Evolutionary conservation across 2,329 filamentous ascomycete species (phyloP).

Genomic region (Cladobotryum protrusum): DNA sequence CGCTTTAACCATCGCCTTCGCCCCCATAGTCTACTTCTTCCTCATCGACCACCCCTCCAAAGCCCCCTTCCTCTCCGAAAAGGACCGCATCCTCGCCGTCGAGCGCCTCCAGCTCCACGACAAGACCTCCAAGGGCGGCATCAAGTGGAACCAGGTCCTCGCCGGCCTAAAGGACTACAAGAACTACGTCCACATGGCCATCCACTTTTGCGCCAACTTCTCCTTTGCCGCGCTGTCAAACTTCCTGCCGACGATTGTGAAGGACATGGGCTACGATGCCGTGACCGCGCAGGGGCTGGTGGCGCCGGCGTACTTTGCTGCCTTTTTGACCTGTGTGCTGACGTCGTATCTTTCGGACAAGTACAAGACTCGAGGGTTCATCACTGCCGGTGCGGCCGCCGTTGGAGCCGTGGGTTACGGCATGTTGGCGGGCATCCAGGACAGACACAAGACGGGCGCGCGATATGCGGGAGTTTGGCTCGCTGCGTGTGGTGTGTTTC

Average conservation of each 20-base stretch:
- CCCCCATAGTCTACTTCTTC: slow-evolving; percentile 48
- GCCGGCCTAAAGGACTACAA: slow-evolving; percentile 41
- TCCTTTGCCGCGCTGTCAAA: slow-evolving; percentile 43
- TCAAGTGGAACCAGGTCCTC: slow-evolving; percentile 42
- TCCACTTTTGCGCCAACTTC: slow-evolving; percentile 37
- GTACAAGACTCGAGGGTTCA: slow-evolving; percentile 55
- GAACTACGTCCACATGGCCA: slow-evolving; percentile 41
- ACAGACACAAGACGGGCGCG: slow-evolving; percentile 24
- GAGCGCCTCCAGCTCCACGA: slow-evolving; percentile 42
- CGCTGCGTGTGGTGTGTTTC: slow-evolving; percentile 47
- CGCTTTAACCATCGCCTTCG: slow-evolving; percentile 50
- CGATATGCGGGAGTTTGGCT: slow-evolving; percentile 44
- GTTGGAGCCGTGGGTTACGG: slow-evolving; percentile 58
- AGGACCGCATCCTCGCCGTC: slow-evolving; percentile 53
- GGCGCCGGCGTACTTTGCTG: slow-evolving; percentile 63
- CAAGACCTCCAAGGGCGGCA: slow-evolving; percentile 38
- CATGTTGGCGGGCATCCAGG: slow-evolving; percentile 51
- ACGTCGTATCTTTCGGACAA: slow-evolving; percentile 61
- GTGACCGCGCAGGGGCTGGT: slow-evolving; percentile 66
- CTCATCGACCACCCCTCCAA: slow-evolving; percentile 47
- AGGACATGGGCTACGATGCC: slow-evolving; percentile 60
- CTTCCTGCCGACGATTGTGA: slow-evolving; percentile 57
- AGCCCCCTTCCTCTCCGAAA: slow-evolving; percentile 48
- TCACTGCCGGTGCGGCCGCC: slow-evolving; percentile 50
- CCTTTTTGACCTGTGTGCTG: slow-evolving; percentile 56